These are phyloP conservation scores for Neonectria hederae DNA, from an alignment of 2,329 filamentous ascomycete genomes.

Conservation along the genomic window DNA sequence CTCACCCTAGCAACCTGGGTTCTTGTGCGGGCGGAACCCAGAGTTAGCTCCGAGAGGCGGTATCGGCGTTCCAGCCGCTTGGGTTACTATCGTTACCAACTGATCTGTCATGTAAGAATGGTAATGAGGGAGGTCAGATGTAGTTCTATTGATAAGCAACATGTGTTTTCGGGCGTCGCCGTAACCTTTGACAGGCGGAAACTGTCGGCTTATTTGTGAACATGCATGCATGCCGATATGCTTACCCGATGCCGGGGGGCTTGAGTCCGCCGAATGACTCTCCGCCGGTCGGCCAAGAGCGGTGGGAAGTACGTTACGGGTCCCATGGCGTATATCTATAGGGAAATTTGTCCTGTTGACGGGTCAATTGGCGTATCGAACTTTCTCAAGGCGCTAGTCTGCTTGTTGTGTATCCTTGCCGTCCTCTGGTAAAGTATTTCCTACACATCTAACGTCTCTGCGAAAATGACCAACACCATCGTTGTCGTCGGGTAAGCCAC, in stretches of 20 bases:
- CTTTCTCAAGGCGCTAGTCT: background rate
- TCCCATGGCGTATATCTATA: background rate
- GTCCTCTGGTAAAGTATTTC: background rate
- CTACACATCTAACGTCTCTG: background rate
- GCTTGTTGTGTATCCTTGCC: background rate
- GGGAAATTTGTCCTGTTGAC: background rate
- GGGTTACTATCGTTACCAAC: background rate
- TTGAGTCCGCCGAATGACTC: background rate
- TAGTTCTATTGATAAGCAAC: background rate
- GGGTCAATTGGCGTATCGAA: background rate
- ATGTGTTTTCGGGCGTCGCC: background rate
- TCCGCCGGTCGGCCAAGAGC: background rate
- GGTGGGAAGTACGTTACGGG: background rate
- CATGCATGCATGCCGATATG: background rate
- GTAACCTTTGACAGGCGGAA: background rate
- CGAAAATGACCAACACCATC: constrained; percentile 45
- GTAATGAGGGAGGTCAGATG: background rate
- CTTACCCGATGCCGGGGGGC: background rate
- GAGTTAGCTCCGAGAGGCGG: background rate
- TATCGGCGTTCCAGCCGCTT: background rate
- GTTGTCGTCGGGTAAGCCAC: constrained; percentile 48
- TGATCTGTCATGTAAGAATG: background rate
- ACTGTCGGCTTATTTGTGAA: background rate
- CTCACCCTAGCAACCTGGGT: background rate
- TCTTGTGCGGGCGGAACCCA: background rate